Percentiles rank a stretch among this genome's conserved stretches.
Conservation (phyloP, 371 early-diverging fungal species). For the Saksenaea vasiformis region DNA sequence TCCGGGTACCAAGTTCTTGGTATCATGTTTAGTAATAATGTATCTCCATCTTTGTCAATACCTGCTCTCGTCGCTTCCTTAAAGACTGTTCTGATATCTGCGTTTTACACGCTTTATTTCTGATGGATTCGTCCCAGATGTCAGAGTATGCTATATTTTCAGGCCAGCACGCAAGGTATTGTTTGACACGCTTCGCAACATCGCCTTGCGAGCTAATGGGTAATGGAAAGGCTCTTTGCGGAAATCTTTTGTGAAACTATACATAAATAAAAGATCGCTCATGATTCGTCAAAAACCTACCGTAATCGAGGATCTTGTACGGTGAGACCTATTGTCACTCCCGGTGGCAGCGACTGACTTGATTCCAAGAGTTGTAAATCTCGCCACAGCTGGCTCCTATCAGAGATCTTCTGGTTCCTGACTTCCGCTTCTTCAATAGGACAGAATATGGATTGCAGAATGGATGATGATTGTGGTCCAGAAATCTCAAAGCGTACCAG, state of each 20-base stretch:
- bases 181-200: conserved; percentile 22
- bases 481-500: conserved; percentile 72
- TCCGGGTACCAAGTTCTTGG: conserved; percentile 62
- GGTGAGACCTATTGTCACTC: conserved; percentile 64
- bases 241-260: conserved; percentile 52
- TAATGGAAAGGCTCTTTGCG: conserved; percentile 68
- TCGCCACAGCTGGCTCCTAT: conserved; percentile 45
- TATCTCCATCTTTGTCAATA: conserved; percentile 14
- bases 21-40: not conserved
- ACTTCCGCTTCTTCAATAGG: conserved; percentile 15
- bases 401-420: not conserved
- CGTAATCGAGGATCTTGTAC: conserved; percentile 76
- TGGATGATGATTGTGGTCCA: conserved; percentile 77
- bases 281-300: conserved; percentile 36
- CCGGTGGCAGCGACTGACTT: conserved; percentile 69
- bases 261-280: not conserved
- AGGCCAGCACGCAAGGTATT: conserved; percentile 64
- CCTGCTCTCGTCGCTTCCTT: conserved; percentile 67
- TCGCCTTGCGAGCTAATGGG: conserved; percentile 31
- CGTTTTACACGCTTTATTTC: conserved; percentile 37
- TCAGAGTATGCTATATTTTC: conserved; percentile 46
- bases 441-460: conserved; percentile 61
- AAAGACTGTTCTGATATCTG: conserved; percentile 65
- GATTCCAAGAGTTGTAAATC: conserved; percentile 51
- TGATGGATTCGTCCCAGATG: conserved; percentile 63